Evolutionary conservation across 2,329 filamentous ascomycete species (phyloP).

Genomic region (Diaporthe helianthi): DNA sequence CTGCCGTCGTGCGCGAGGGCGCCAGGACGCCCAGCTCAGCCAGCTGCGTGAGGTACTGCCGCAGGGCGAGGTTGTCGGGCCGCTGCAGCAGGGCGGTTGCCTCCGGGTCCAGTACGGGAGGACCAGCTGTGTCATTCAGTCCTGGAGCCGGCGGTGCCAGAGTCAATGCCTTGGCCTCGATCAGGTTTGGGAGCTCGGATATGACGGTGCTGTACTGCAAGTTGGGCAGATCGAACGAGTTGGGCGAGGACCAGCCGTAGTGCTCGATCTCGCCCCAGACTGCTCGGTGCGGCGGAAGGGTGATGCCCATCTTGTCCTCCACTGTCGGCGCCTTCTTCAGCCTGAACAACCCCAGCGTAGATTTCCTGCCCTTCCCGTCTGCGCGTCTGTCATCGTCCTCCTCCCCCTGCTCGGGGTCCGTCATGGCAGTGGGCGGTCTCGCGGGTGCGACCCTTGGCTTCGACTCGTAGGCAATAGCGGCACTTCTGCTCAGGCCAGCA

Average conservation of each 20-base stretch:
- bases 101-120: slow-evolving; percentile 65
- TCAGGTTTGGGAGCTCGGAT: slow-evolving; percentile 83
- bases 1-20: slow-evolving; percentile 53
- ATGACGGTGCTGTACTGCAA: slow-evolving; percentile 86
- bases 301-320: slow-evolving; percentile 50
- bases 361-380: slow-evolving; percentile 34
- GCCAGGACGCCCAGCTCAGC: slow-evolving; percentile 69
- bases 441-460: slow-evolving; percentile 65
- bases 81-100: slow-evolving; percentile 77
- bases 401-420: slow-evolving; percentile 28
- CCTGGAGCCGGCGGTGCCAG: slow-evolving; percentile 68
- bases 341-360: slow-evolving; percentile 38
- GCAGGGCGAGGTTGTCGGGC: slow-evolving; percentile 73
- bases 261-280: slow-evolving; percentile 88
- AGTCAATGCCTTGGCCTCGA: slow-evolving; percentile 92
- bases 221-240: slow-evolving; percentile 74
- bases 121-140: slow-evolving; percentile 42
- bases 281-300: slow-evolving; percentile 58
- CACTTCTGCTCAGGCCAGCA: slow-evolving; percentile 76
- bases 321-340: slow-evolving; percentile 47
- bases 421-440: slow-evolving; percentile 36
- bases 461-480: slow-evolving; percentile 80
- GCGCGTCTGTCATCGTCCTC: slow-evolving; percentile 3
- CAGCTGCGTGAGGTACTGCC: slow-evolving; percentile 80
- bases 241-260: slow-evolving; percentile 85